These are phyloP conservation scores for Microcyclosporella mali DNA, from an alignment of 2,329 filamentous ascomycete species.

Conservation along the genomic window DNA sequence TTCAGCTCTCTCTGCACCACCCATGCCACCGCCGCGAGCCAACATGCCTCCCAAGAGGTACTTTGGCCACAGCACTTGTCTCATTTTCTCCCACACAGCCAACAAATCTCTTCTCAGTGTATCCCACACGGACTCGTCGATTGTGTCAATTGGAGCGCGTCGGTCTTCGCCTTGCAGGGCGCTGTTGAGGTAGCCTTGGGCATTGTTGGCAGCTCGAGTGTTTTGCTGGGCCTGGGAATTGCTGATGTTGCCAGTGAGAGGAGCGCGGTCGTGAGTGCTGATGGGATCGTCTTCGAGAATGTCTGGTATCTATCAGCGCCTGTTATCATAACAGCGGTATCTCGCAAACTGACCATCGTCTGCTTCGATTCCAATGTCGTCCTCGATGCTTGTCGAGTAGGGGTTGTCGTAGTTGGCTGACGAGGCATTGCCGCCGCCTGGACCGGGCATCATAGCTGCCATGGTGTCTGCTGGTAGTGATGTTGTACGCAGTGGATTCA, in stretches of 20 bases:
- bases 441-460: constrained; percentile 18
- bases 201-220: constrained; percentile 52
- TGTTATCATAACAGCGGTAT: too few relatives aligned
- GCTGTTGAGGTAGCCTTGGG: constrained; percentile 79
- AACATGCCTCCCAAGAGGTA: constrained; percentile 73
- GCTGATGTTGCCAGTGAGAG: constrained; percentile 73
- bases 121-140: constrained; percentile 96
- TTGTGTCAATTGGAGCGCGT: constrained; percentile 80
- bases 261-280: constrained; percentile 64
- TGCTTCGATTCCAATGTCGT: too few relatives aligned
- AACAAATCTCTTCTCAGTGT: constrained; percentile 88
- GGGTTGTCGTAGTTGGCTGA: constrained; percentile 27
- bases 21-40: constrained; percentile 51
- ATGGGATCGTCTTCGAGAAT: constrained; percentile 48
- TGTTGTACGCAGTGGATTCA: too few relatives aligned
- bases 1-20: constrained; percentile 50
- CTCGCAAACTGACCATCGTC: too few relatives aligned
- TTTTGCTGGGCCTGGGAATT: constrained; percentile 46
- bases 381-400: too few relatives aligned
- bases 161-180: constrained; percentile 90
- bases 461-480: constrained; percentile 1
- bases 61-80: constrained; percentile 91
- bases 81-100: constrained; percentile 96
- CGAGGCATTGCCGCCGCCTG: constrained; percentile 11
- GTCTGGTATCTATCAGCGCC: too few relatives aligned